Base-by-base conservation (phyloP, 2,329 filamentous ascomycete genomes). In the Exophiala sp. region DNA sequence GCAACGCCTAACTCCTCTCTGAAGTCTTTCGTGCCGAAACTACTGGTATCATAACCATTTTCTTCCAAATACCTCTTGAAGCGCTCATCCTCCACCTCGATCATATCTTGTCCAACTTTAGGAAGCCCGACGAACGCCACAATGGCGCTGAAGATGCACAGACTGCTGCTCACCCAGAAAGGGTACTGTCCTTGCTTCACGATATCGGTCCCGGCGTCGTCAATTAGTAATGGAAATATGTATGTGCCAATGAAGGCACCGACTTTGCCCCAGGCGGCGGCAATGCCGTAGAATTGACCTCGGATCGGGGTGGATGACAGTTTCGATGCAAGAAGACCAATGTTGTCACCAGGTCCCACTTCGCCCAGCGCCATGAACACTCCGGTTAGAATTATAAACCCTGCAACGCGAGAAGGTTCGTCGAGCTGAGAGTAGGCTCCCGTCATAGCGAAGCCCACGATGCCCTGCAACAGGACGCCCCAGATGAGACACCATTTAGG, bases 391-490 rank as follows among this genome's bases (percentile, higher is more conserved):
- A 91, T 86, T 1, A 88, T 85, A 62, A 94, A 95, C 0, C 78
- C 88, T 6, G 78, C 89, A 3, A 94, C 83, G 55, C 89, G 83
- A 56, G 78, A 66, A 0, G 84, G 75, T 47, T 83, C 78, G 0
- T 84, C 83, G 12, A 96, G 80, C 47, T 78, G 78, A 4, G 73
- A 70, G 71, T 95, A 96, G 61, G 83, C 83, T 8, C 85, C 90
- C 0, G 89, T 86, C 89, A 96, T 95, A 72, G 91, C 85, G 71
- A 92, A 95, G 2, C 91, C 91, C 4, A 96, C 81, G 7, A 90
- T 66, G 2, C 85, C 87, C 68, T 96, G 91, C 0, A 84, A 68
- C 2, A 77, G 71, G 2, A 95, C 87, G 11, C 89, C 89, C 9
- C 84, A 70, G 2, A 82, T 82, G 0, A 96, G 77, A 1, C 88